phyloP scores from a whole-genome alignment of 1,139 yeast genomes.

The Meyerozyma elateridarum region DNA sequence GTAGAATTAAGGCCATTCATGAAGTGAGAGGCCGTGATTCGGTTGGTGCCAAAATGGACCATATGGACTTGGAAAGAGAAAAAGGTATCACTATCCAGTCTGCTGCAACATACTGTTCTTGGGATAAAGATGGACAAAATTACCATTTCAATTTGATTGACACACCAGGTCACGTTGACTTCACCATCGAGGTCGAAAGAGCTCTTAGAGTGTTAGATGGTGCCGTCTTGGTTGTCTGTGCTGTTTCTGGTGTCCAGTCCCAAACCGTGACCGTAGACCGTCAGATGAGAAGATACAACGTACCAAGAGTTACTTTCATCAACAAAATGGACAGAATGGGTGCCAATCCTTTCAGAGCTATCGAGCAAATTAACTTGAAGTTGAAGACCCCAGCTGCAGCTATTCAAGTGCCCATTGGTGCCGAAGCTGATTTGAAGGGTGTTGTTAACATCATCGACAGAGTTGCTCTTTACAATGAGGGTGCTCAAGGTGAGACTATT shows the following conservation, averaged over 20 bases:
- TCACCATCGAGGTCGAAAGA: conserved; percentile 97
- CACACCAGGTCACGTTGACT: conserved; percentile 71
- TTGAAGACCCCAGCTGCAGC: conserved; percentile 96
- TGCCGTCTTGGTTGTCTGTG: conserved; percentile 96
- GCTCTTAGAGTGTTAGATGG: conserved; percentile 96
- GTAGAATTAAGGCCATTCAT: conserved; percentile 95
- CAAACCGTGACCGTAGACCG: conserved; percentile 98
- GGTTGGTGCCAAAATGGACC: conserved; percentile 85
- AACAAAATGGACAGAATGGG: conserved; percentile 99
- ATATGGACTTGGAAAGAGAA: conserved; percentile 19
- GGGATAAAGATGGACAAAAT: conserved; percentile 68
- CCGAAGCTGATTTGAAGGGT: conserved; percentile 80
- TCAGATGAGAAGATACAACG: conserved; percentile 97
- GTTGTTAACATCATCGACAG: conserved; percentile 87
- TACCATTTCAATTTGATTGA: conserved; percentile 65
- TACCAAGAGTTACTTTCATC: conserved; percentile 92
- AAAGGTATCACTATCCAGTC: conserved; percentile 65
- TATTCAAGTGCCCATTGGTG: conserved; percentile 94
- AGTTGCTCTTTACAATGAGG: conserved; percentile 85
- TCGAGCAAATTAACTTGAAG: conserved; percentile 83
- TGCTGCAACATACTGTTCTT: conserved; percentile 96
- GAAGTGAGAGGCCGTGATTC: conserved; percentile 97
- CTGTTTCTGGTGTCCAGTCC: conserved; percentile 96
- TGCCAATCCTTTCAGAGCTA: conserved; percentile 92
- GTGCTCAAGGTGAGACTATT: conserved; percentile 82